Base-by-base conservation (phyloP, 306 rosid genomes). In the Oxytropis ochrocephala region DNA sequence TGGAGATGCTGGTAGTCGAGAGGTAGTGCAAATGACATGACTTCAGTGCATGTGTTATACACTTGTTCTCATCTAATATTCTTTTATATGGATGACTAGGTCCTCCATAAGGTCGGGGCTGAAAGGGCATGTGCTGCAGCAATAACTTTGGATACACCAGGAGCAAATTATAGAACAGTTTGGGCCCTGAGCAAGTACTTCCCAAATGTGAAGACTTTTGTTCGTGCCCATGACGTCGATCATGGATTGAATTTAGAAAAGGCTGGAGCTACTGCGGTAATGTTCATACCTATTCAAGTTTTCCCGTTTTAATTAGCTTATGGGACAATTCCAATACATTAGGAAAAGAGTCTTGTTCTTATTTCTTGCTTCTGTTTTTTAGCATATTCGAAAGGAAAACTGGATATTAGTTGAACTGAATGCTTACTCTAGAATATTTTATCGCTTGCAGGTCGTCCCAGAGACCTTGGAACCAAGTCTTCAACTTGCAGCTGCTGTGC, bases 261-360 rank as follows among this genome's bases (percentile, higher is more conserved):
- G 88, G 99, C 99, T 30, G 99, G 99, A 81, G 99, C 99, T 57
- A 95, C 99, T 38, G 99, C 99, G 80, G 99, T 95, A 91, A 82
- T 75, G 73, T 41, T 78, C 5, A 43, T 72, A 19, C 55, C 47
- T 58, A 16, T 46, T 74, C 57, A 67, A 54, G 49, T 65, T 10
- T 81, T 67, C 42, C 27, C 11, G 43, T 75, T 49, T 57, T 56
- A 66, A 52, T 75, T 71, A 44, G 57, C 69, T 43, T 55, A 8
- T 61, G 64, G 6, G 29, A 39, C 8, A 57, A 41, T 35, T 57
- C 33, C 3, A 6, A 73, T 47, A 44, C 59, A 17, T 10, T 41
- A 13, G 13, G 46, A 50, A 53, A 44, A 62, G 61, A 14, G 19
- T 52, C n/a, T 17, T 49, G 46, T 65, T 59, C 4, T 57, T 47